Conservation (phyloP, 2,329 filamentous ascomycete genomes). For the Fusarium burgessii region DNA sequence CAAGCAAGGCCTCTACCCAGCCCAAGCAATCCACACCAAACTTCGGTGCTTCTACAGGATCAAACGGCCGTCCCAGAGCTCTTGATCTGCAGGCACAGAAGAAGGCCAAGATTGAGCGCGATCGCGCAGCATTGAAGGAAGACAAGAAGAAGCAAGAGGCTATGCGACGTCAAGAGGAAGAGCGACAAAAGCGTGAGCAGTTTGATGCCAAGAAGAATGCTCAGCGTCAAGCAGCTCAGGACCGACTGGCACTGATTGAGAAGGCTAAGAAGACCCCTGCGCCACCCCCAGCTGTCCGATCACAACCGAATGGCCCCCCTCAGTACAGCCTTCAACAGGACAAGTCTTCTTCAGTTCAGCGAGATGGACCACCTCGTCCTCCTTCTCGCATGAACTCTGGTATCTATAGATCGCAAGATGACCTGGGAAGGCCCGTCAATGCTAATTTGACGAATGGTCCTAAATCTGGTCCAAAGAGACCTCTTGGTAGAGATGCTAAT, state of each 20-base stretch:
- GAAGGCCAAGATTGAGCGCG: constrained; percentile 86
- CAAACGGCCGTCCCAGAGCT: constrained; percentile 75
- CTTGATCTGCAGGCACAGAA: constrained; percentile 82
- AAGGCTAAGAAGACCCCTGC: constrained; percentile 74
- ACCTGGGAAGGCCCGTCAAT: constrained; percentile 70
- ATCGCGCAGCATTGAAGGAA: constrained; percentile 74
- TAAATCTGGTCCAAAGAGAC: constrained; percentile 78
- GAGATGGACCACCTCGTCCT: constrained; percentile 57
- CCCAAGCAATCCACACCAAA: constrained; percentile 67
- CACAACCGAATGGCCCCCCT: constrained; percentile 64
- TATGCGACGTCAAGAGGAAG: constrained; percentile 69
- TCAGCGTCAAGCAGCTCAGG: constrained; percentile 57
- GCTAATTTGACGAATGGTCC: constrained; percentile 66
- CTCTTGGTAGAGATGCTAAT: constrained; percentile 74
- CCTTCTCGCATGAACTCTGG: constrained; percentile 70
- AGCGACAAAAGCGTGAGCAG: constrained; percentile 68
- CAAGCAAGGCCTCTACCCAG: constrained; percentile 75
- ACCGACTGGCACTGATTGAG: constrained; percentile 67
- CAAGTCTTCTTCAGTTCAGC: constrained; percentile 45
- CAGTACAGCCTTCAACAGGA: constrained; percentile 57
- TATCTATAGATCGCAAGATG: constrained; percentile 66
- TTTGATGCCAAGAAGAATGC: constrained; percentile 61
- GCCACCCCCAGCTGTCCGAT: constrained; percentile 69
- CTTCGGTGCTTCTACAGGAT: constrained; percentile 68
- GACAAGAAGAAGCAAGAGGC: constrained; percentile 72